Base-by-base conservation (phyloP, 2,329 filamentous ascomycete genomes). In the Neofusicoccum sp. region DNA sequence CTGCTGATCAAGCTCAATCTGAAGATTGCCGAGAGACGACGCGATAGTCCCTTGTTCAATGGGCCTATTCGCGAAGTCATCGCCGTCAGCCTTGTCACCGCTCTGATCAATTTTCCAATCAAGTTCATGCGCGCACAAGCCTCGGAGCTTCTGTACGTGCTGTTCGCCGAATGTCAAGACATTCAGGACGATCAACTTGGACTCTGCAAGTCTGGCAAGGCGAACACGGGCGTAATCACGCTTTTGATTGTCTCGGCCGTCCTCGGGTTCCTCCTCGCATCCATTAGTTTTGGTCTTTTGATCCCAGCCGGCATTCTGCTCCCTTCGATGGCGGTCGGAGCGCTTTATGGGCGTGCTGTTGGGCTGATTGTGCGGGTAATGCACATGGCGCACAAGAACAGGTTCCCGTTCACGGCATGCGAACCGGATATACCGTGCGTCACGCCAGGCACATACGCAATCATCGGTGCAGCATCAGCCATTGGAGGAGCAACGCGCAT, bases 1-100 rank as follows among this genome's bases (percentile, higher is more conserved):
- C 85, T 97, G 59, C 97, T 99, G 75, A 97, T 98, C 80, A 94
- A 93, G 71, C 81, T 92, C 64, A 99, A 99, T 78, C 96, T 97
- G 89, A 85, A 84, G 64, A 83, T 98, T 43, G 90, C 93, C 1
- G 82, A 85, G 69, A 96, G 92, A 88, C 50, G 61, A 41, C 61
- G 61, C 34, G 44, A 56, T 28, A 78, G 83, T 14, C 87, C 86
- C 73, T 85, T 92, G 14, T 87, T 89, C 36, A 78, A 77, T 44
- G 86, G 86, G 4, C 93, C 95, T 2, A 81, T 97, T 33, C 76
- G 85, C 12, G 93, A 98, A 78, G 94, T 98, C 8, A 79, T 89
- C 28, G 77, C 87, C n/a, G 87, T 97, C 29, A 88, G 94, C 4
- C 80, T 93, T 45, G 73, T 97, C 28, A 97, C 93, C 1, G 92